Evolutionary conservation across 352 stramenopile species (phyloP).

Genomic region (Phytophthora lateralis): DNA sequence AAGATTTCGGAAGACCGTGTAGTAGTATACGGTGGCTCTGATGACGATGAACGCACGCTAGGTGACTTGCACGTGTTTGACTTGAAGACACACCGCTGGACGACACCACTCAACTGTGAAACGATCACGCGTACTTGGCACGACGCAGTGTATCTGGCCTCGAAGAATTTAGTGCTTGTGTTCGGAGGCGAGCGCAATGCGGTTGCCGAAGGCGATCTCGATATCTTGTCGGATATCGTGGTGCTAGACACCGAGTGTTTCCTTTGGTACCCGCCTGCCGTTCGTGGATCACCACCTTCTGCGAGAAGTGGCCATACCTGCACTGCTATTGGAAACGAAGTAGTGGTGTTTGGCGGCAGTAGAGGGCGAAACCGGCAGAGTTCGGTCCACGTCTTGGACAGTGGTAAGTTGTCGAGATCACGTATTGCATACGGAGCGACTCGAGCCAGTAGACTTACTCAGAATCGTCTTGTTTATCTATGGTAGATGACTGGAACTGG

Average conservation of each 20-base stretch:
- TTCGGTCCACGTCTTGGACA: conserved; percentile 79
- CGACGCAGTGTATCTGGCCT: conserved; percentile 86
- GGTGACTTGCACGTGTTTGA: conserved; percentile 90
- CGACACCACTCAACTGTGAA: conserved; percentile 88
- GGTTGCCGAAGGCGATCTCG: conserved; percentile 60
- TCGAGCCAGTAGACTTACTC: conserved; percentile 4
- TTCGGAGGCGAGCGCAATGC: conserved; percentile 91
- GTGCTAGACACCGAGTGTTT: conserved; percentile 95
- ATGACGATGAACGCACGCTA: conserved; percentile 84
- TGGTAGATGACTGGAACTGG: conserved; percentile 89
- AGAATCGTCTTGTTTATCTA: conserved; percentile 1
- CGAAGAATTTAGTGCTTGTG: conserved; percentile 90
- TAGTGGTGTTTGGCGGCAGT: conserved; percentile 84
- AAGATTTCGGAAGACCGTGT: conserved; percentile 87
- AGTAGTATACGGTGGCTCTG: conserved; percentile 92
- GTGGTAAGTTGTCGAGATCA: conserved; percentile 33
- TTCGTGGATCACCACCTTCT: conserved; percentile 68
- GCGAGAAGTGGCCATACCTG: conserved; percentile 77
- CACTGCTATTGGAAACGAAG: conserved; percentile 73
- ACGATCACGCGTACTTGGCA: conserved; percentile 91
- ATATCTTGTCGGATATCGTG: conserved; percentile 86
- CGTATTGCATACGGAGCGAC: not conserved
- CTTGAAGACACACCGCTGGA: conserved; percentile 74
- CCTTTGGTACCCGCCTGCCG: conserved; percentile 92
- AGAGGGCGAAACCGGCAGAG: conserved; percentile 73